A percentile compares a stretch with the other conserved stretches of the same genome.
phyloP scores from a whole-genome alignment of 352 stramenopile species.

The Pseudoperonospora humuli region DNA sequence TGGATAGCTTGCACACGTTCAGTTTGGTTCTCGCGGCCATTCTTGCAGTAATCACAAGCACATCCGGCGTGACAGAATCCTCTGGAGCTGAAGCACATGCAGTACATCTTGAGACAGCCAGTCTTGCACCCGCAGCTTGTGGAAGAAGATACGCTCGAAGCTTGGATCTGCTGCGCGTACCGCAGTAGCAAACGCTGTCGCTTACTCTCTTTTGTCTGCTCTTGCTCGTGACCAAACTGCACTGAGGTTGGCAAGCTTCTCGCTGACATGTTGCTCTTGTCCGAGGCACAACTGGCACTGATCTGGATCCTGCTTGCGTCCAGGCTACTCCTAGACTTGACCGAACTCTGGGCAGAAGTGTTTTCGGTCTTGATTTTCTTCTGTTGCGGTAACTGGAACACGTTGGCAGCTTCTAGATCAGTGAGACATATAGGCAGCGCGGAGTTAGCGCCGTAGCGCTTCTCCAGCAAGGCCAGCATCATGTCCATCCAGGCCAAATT shows the following conservation, averaged over 20 bases:
- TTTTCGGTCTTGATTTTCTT: constrained; percentile 21
- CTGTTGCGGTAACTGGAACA: constrained; percentile 22
- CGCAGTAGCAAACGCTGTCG: constrained; percentile 38
- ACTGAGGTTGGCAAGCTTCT: constrained; percentile 11
- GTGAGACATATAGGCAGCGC: constrained; percentile 31
- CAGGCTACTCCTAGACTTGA: constrained; percentile 11
- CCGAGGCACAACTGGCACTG: background rate
- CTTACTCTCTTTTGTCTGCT: constrained; percentile 34
- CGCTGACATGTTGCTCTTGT: constrained; percentile 1
- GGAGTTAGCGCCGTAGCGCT: constrained; percentile 34
- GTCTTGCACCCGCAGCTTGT: constrained; percentile 81
- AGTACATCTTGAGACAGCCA: constrained; percentile 84
- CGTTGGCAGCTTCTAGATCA: constrained; percentile 33
- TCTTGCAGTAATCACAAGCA: constrained; percentile 68
- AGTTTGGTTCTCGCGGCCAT: constrained; percentile 41
- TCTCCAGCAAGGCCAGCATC: constrained; percentile 63
- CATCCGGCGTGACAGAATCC: constrained; percentile 73
- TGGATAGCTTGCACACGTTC: constrained; percentile 71
- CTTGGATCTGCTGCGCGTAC: constrained; percentile 64
- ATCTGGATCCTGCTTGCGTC: constrained; percentile 5
- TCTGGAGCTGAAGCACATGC: constrained; percentile 73
- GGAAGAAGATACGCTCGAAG: constrained; percentile 60
- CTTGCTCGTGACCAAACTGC: constrained; percentile 16
- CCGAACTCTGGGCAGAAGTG: background rate
- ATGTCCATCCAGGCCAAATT: constrained; percentile 84